Evolutionary conservation across 2,329 filamentous ascomycete genomes (phyloP).

Genomic region (Fusarium scirpi): DNA sequence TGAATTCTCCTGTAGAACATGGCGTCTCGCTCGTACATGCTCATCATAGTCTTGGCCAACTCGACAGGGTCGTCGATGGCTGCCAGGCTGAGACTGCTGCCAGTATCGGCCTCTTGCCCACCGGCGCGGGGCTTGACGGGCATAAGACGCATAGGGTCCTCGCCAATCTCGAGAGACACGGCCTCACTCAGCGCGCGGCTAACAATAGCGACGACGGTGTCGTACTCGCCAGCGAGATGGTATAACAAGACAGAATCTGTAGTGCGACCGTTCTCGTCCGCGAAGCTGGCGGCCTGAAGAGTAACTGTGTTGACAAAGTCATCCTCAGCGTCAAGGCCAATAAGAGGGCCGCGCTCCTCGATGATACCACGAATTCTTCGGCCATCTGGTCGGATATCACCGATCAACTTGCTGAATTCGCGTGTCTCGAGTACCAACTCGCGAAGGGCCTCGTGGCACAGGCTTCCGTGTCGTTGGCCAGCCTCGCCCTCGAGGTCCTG

Average conservation of each 20-base stretch:
- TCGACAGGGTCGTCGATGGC: slow-evolving; percentile 71
- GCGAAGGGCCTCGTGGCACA: slow-evolving; percentile 92
- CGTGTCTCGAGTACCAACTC: slow-evolving; percentile 97
- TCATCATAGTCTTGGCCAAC: slow-evolving; percentile 71
- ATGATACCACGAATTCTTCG: slow-evolving; percentile 87
- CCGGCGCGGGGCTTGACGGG: slow-evolving; percentile 79
- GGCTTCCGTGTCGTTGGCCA: slow-evolving; percentile 79
- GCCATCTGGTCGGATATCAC: slow-evolving; percentile 89
- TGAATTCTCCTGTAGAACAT: slow-evolving; percentile 71
- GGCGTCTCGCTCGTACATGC: slow-evolving; percentile 70
- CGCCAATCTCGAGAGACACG: slow-evolving; percentile 85
- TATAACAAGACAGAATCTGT: slow-evolving; percentile 96
- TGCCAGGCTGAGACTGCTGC: slow-evolving; percentile 71
- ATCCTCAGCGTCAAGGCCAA: slow-evolving; percentile 81
- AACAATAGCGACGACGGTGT: slow-evolving; percentile 90
- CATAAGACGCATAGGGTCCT: slow-evolving; percentile 81
- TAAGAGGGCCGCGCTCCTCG: slow-evolving; percentile 84
- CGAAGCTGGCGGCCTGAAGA: slow-evolving; percentile 88
- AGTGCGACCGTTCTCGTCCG: slow-evolving; percentile 92
- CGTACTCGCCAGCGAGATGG: slow-evolving; percentile 94
- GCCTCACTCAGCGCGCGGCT: slow-evolving; percentile 92
- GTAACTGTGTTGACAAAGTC: slow-evolving; percentile 95
- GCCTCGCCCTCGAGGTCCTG: slow-evolving; percentile 80
- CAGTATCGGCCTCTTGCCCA: slow-evolving; percentile 54
- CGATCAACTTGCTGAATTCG: slow-evolving; percentile 93